Evolutionary conservation across 148 eudicot genomes (phyloP), one percentile per base, ranked within the genome.

Genomic region (Camellia sinensis): DNA sequence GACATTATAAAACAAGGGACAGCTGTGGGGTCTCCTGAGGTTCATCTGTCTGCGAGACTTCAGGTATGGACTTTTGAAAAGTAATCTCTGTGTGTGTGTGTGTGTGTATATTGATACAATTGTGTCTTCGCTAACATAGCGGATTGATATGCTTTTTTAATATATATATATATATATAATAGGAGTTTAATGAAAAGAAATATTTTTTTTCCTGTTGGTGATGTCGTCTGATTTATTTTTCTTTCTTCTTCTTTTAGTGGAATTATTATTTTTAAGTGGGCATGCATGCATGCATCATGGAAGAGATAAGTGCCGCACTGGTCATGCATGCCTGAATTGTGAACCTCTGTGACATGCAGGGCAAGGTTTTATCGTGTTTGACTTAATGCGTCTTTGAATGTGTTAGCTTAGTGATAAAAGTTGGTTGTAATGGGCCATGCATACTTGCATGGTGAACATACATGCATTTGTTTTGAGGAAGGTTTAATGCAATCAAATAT

Each of bases 21-120:
- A 73, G 83, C 98, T 84, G 99, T 96, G 80, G 99, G 99, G 67
- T 86, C 89, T 83, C 99, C 99, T n/a, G 99, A 96, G 86, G 86
- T 91, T 88, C 99, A 96, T 85, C 87, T 90, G 66, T 96, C 99
- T 67, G 87, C 99, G 46, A 90, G 83, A 76, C 98, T 96, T 84
- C 99, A 96, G 97, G 98, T 93, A 75, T 29, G 80, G 65, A 53
- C 44, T 43, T 67, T 7, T 4, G 11, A 9, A 70, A 73, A 73
- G 61, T 14, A 22, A 6, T 53, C 15, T 10, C 13, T 57, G 15
- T 48, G 48, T 50, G 3, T 17, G 4, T 66, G 2, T 63, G 2
- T 40, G n/a, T n/a, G n/a, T n/a, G n/a, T n/a, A n/a, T 62, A 12
- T 62, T 37, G 41, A 45, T 12, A 62, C 41, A 11, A 11, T 19